Conservation (phyloP, 805 yeast species). For the Wickerhamiella cacticola region DNA sequence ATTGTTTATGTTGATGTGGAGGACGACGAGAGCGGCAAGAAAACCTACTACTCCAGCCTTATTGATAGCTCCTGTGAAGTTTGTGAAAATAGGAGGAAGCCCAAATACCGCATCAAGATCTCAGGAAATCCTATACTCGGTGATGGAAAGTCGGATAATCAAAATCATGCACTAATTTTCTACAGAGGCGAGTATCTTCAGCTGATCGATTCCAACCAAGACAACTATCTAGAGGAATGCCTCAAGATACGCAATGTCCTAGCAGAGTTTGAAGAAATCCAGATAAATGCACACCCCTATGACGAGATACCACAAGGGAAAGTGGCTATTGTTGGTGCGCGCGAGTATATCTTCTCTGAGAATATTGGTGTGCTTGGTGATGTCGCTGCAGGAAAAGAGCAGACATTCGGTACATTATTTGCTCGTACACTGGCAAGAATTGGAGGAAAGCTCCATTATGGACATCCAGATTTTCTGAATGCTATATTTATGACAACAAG, state of each 20-base stretch:
- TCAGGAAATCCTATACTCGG: slow-evolving; percentile 78
- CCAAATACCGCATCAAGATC: slow-evolving; percentile 50
- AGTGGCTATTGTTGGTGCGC: slow-evolving; percentile 72
- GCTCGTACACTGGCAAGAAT: slow-evolving; percentile 72
- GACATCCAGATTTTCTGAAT: slow-evolving; percentile 76
- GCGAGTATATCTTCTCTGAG: slow-evolving; percentile 75
- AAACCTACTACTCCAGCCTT: slow-evolving; percentile 45
- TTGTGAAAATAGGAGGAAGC: slow-evolving; percentile 44
- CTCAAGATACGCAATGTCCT: slow-evolving; percentile 61
- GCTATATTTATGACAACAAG: slow-evolving; percentile 67
- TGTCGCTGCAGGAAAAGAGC: slow-evolving; percentile 81
- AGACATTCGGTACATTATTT: slow-evolving; percentile 74
- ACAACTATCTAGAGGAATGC: slow-evolving; percentile 71
- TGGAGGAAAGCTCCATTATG: slow-evolving; percentile 76
- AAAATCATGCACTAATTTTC: slow-evolving; percentile 62
- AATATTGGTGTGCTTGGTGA: slow-evolving; percentile 74
- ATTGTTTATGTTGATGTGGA: slow-evolving; percentile 19
- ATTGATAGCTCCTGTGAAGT: slow-evolving; percentile 62
- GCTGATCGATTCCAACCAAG: slow-evolving; percentile 74
- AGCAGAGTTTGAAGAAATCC: slow-evolving; percentile 59
- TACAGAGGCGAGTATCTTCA: slow-evolving; percentile 74
- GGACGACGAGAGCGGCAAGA: slow-evolving; percentile 27
- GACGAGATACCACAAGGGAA: slow-evolving; percentile 23
- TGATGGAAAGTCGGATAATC: slow-evolving; percentile 78
- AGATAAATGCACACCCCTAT: slow-evolving; percentile 17